Base-by-base conservation (phyloP, 352 stramenopile genomes). In the Globisporangium sylvaticum region DNA sequence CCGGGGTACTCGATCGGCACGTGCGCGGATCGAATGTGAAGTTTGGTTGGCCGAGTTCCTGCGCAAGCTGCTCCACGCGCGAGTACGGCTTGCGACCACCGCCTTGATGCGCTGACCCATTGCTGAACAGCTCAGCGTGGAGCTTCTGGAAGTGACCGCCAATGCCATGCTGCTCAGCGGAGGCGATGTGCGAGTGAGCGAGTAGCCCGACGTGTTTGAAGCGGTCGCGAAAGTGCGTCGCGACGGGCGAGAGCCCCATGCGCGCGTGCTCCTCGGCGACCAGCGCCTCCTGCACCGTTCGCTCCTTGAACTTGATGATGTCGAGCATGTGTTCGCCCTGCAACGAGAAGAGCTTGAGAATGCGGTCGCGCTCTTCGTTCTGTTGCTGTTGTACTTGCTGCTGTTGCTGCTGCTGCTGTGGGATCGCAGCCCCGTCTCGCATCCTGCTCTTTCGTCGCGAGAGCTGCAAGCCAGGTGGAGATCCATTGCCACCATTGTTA, bases 291-390 rank as follows among this genome's bases (percentile, higher is more conserved):
- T 76, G 62, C 5, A 46, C 75, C 3, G 78, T 75, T 29, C 81
- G 87, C 70, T 93, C 80, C 48, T 89, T 85, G 67, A 73, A 90
- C 68, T 78, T 78, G 71, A 93, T 90, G 15, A 91, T 70, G 9
- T 77, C 74, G 25, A 87, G 53, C 65, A 93, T 78, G 12, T 79
- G 72, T 34, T 74, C 64, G 58, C 91, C 85, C 31, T 93, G 78
- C 32, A 75, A 62, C 0, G 71, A 71, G n/a, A 91, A 82, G 24
- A 93, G 73, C 27, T 76, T 56, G 1, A 85, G 48, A 2, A 91
- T 60, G 8, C 80, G 80, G 1, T 50, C 34, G 15, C 68, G 67
- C n/a, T 76, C 55, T 48, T 25, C 1, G 29, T 62, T 42, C 27
- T 64, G 44, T 12, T 58, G n/a, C 48, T 39, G 39, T 18, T 31